phyloP scores from a whole-genome alignment of 2,329 filamentous ascomycete species.

The Paraphoma chrysanthemicola region DNA sequence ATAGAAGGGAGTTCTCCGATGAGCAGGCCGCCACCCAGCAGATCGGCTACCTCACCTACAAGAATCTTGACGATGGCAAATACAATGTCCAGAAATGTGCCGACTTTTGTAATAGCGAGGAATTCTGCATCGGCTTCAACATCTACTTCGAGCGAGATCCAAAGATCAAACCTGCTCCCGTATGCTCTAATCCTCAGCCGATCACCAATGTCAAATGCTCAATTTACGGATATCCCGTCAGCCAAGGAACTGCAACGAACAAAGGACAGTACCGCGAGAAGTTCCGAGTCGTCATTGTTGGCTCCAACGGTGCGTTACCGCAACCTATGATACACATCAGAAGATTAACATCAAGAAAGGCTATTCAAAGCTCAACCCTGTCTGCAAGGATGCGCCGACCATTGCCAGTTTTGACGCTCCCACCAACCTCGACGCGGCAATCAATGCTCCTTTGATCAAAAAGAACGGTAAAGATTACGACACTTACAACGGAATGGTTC shows the following conservation, averaged over 20 bases:
- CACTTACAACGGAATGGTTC: slow-evolving; percentile 37
- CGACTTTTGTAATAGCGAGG: slow-evolving; percentile 28
- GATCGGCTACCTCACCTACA: slow-evolving; percentile 37
- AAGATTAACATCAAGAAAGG: slow-evolving; percentile 2
- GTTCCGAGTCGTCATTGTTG: slow-evolving; percentile 36
- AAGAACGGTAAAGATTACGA: slow-evolving; percentile 18
- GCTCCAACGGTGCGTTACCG: slow-evolving; percentile 24
- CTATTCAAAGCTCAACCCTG: slow-evolving; percentile 29
- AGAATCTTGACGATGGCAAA: slow-evolving; percentile 19
- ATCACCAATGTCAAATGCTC: slow-evolving; percentile 37
- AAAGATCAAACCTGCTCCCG: slow-evolving; percentile 12
- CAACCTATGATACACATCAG: too few species aligned
- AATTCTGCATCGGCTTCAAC: slow-evolving; percentile 38
- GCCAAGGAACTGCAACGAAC: slow-evolving; percentile 24
- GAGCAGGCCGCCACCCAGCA: slow-evolving; percentile 23
- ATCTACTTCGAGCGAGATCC: slow-evolving; percentile 39
- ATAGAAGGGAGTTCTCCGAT: slow-evolving; percentile 25
- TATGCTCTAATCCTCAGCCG: slow-evolving; percentile 26
- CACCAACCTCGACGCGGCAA: slow-evolving; percentile 25
- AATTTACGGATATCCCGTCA: slow-evolving; percentile 36
- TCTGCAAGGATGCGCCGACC: slow-evolving; percentile 6
- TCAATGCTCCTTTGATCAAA: slow-evolving; percentile 30
- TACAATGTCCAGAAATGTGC: slow-evolving; percentile 27
- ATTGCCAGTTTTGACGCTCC: slow-evolving; percentile 26
- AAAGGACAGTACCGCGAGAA: slow-evolving; percentile 28